phyloP scores from a whole-genome alignment of 2,329 filamentous ascomycete genomes.

The Trichoderma harzianum region DNA sequence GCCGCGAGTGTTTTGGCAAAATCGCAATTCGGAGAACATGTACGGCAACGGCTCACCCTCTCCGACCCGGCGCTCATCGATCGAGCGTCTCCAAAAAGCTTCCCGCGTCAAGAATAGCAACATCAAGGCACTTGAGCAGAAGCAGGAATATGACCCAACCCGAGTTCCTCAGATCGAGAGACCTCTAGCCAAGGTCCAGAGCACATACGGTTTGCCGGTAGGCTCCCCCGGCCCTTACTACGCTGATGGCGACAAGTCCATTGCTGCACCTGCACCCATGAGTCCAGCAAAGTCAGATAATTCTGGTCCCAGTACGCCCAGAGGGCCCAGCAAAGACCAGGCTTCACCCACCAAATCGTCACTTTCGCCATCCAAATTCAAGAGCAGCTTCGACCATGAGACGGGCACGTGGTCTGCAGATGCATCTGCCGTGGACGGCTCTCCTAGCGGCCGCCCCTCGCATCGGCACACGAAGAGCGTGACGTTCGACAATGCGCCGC shows the following conservation, averaged over 20 bases:
- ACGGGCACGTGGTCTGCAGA: slow-evolving; percentile 67
- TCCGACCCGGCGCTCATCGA: slow-evolving; percentile 78
- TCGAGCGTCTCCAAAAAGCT: slow-evolving; percentile 91
- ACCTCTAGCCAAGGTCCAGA: slow-evolving; percentile 73
- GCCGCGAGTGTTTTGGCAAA: slow-evolving; percentile 89
- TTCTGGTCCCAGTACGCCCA: slow-evolving; percentile 29
- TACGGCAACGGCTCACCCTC: slow-evolving; percentile 62
- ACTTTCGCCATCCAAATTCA: slow-evolving; percentile 65
- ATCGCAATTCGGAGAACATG: slow-evolving; percentile 75
- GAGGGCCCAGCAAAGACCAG: slow-evolving; percentile 65
- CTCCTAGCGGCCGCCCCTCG: slow-evolving; percentile 63
- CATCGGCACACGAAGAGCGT: slow-evolving; percentile 93
- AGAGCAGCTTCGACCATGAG: slow-evolving; percentile 67
- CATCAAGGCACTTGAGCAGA: slow-evolving; percentile 90
- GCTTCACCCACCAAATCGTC: slow-evolving; percentile 86
- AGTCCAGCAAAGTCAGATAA: slow-evolving; percentile 25
- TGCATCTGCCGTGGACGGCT: slow-evolving; percentile 53
- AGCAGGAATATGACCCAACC: slow-evolving; percentile 86
- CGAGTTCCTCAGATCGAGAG: slow-evolving; percentile 75
- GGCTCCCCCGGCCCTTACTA: slow-evolving; percentile 47
- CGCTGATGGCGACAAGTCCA: slow-evolving; percentile 45
- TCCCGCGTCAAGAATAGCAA: slow-evolving; percentile 97
- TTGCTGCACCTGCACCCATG: slow-evolving; percentile 29
- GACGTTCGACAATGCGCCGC: slow-evolving; percentile 90
- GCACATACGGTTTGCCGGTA: slow-evolving; percentile 61